These are phyloP conservation scores for Bertia moriformis DNA, from an alignment of 2,329 filamentous ascomycete genomes.

Conservation along the genomic window DNA sequence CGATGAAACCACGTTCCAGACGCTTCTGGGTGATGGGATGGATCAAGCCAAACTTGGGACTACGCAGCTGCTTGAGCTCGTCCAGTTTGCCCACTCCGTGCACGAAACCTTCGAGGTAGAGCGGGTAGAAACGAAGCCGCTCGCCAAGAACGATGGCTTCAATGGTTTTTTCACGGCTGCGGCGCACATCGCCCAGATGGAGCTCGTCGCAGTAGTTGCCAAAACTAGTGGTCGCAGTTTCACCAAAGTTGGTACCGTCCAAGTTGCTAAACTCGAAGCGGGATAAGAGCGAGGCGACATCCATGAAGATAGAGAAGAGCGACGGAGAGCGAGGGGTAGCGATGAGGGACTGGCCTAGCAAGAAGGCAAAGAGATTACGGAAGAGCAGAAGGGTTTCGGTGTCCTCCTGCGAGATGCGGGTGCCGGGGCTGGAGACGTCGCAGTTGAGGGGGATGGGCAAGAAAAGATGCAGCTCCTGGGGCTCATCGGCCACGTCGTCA, in stretches of 20 bases:
- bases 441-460: constrained; percentile 39
- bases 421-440: constrained; percentile 22
- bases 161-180: constrained; percentile 47
- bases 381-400: constrained; percentile 40
- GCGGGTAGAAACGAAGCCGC: constrained; percentile 38
- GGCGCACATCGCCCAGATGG: constrained; percentile 40
- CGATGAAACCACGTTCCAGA: constrained; percentile 45
- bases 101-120: constrained; percentile 54
- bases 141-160: constrained; percentile 52
- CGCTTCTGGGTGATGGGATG: constrained; percentile 39
- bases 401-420: constrained; percentile 26
- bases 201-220: constrained; percentile 43
- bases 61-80: constrained; percentile 32
- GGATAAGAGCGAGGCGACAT: constrained; percentile 38
- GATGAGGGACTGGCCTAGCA: constrained; percentile 44
- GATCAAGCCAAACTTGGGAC: constrained; percentile 38
- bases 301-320: constrained; percentile 45
- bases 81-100: constrained; percentile 48
- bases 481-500: constrained; percentile 24
- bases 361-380: constrained; percentile 49
- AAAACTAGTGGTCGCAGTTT: constrained; percentile 35
- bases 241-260: constrained; percentile 48
- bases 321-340: constrained; percentile 36
- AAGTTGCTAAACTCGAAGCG: constrained; percentile 45
- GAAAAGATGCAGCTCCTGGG: constrained; percentile 37